A percentile compares a stretch with the other conserved stretches of the same genome.
These are phyloP conservation scores for Candida saitoana DNA, from an alignment of 805 yeast species.

Conservation along the genomic window DNA sequence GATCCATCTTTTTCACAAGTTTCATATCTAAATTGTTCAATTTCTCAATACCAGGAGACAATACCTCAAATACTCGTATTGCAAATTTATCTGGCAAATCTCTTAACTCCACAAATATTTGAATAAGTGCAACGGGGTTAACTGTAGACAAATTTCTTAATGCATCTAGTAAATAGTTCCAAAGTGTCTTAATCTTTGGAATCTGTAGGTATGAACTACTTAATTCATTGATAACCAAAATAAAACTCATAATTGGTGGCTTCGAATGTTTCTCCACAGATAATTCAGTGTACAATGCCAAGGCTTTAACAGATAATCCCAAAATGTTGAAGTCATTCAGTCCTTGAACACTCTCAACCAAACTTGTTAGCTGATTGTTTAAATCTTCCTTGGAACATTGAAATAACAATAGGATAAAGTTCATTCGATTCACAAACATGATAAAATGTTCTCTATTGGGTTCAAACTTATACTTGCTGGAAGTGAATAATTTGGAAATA, in stretches of 20 bases:
- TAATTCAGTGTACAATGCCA: slow-evolving; percentile 16
- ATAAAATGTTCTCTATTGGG: slow-evolving; percentile 22
- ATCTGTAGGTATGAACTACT: not conserved
- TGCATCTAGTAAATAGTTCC: not conserved
- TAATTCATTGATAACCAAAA: not conserved
- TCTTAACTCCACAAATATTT: not conserved
- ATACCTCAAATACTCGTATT: not conserved
- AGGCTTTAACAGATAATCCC: slow-evolving; percentile 19
- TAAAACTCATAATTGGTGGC: slow-evolving; percentile 14
- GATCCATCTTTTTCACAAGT: not conserved
- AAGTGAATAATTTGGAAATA: slow-evolving; percentile 32
- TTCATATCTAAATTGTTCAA: not conserved
- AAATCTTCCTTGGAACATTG: slow-evolving; percentile 34
- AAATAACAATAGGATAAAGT: slow-evolving; percentile 29
- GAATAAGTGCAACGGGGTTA: not conserved
- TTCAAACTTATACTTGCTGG: slow-evolving; percentile 32
- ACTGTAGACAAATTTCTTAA: not conserved
- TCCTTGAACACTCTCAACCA: slow-evolving; percentile 20
- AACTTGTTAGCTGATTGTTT: slow-evolving; percentile 22
- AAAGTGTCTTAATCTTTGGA: slow-evolving; percentile 1
- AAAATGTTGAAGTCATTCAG: slow-evolving; percentile 22
- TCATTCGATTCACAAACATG: slow-evolving; percentile 35
- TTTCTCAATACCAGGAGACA: not conserved
- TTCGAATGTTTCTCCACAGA: slow-evolving; percentile 10
- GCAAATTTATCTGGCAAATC: slow-evolving; percentile 2